These are phyloP conservation scores for Globisporangium sylvaticum DNA, from an alignment of 352 stramenopile species.

Conservation along the genomic window DNA sequence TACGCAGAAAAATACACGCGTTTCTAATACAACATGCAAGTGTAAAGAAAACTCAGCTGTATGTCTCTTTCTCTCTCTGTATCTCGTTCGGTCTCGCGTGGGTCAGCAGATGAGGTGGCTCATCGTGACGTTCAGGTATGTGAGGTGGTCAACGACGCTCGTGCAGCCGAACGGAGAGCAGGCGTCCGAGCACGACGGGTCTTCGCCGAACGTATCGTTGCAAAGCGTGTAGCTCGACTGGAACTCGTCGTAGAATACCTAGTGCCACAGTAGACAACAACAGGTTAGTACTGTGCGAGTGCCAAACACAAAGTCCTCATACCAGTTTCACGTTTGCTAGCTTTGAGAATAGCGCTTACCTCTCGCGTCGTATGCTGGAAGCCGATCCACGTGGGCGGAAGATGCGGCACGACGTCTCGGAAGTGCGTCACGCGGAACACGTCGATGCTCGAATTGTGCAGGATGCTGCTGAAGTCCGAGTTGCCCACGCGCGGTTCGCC, in stretches of 20 bases:
- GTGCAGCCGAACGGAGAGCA: constrained; percentile 75
- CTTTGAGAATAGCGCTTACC: constrained; percentile 22
- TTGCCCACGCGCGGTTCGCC: constrained; percentile 78
- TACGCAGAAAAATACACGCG: neutral
- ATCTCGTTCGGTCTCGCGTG: neutral
- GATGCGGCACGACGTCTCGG: constrained; percentile 69
- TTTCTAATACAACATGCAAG: constrained; percentile 2
- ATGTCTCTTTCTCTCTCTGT: neutral
- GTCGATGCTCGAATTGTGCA: constrained; percentile 53
- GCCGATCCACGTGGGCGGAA: constrained; percentile 71
- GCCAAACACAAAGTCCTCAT: neutral
- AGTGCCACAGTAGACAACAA: neutral
- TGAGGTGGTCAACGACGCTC: constrained; percentile 83
- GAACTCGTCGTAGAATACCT: constrained; percentile 85
- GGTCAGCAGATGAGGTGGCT: constrained; percentile 80
- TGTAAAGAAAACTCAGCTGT: neutral
- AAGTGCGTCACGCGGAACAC: constrained; percentile 77
- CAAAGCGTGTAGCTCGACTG: constrained; percentile 58
- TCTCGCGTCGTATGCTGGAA: constrained; percentile 74
- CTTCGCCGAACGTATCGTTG: constrained; percentile 56
- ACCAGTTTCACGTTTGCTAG: neutral
- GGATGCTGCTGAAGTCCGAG: constrained; percentile 45
- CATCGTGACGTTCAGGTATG: constrained; percentile 87
- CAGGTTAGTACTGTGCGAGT: neutral
- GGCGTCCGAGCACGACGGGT: constrained; percentile 57